phyloP scores from a whole-genome alignment of 345 rosid species.

The Brassica nigra region DNA sequence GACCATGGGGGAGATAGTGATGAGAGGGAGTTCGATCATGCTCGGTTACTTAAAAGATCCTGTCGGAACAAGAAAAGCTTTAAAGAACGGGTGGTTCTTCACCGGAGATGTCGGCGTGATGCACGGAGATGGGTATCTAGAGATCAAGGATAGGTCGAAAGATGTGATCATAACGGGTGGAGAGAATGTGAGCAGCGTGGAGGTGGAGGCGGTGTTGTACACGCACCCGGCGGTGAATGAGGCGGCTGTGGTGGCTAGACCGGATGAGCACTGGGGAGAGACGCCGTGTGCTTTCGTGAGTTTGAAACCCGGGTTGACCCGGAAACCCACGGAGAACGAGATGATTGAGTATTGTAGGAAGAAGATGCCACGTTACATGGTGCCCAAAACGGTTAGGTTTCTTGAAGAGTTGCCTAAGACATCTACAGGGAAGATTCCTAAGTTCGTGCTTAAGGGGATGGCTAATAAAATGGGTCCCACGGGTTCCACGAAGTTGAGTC shows the following conservation, averaged over 20 bases:
- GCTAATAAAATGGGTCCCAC: slow-evolving; percentile 40
- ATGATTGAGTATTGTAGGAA: slow-evolving; percentile 46
- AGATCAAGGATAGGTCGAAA: slow-evolving; percentile 75
- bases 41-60: slow-evolving; percentile 77
- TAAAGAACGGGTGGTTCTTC: slow-evolving; percentile 65
- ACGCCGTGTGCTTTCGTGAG: slow-evolving; percentile 67
- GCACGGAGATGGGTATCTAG: slow-evolving; percentile 67
- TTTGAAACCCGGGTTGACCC: slow-evolving; percentile 47
- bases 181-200: slow-evolving; percentile 76
- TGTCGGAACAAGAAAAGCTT: slow-evolving; percentile 47
- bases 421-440: slow-evolving; percentile 61
- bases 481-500: slow-evolving; percentile 43
- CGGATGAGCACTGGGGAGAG: slow-evolving; percentile 82
- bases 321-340: slow-evolving; percentile 42
- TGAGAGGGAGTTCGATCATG: slow-evolving; percentile 68
- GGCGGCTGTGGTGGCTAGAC: slow-evolving; percentile 84
- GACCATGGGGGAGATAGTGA: slow-evolving; percentile 59
- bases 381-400: slow-evolving; percentile 62
- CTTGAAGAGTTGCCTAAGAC: slow-evolving; percentile 60
- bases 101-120: slow-evolving; percentile 75
- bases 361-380: slow-evolving; percentile 62
- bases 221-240: slow-evolving; percentile 63
- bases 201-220: slow-evolving; percentile 72
- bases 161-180: slow-evolving; percentile 84
- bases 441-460: slow-evolving; percentile 52